Evolutionary conservation across 345 rosid genomes (phyloP), one percentile per base, ranked within the genome.

Genomic region (Ailanthus altissimus): DNA sequence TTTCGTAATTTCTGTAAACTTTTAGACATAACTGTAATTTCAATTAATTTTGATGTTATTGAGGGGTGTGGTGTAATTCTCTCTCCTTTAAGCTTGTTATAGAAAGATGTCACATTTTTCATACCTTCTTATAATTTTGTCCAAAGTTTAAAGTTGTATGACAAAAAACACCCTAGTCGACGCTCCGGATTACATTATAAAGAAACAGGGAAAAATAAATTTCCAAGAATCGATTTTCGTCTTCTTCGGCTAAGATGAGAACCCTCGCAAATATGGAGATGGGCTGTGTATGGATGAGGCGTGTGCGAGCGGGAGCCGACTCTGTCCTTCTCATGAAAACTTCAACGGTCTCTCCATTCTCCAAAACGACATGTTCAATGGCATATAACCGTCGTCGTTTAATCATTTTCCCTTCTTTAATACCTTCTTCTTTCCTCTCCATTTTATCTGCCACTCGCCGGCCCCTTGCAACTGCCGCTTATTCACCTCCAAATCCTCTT

Each of bases 261-360:
- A 80, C 45, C 46, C 3, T 38, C 21, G 23, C 46, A 40, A 9
- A 32, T 4, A 28, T 84, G 88, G 88, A 83, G 86, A 81, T 78
- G 71, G 85, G 88, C 4, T 54, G 88, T 50, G 8, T 76, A 79
- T 84, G 90, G 90, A 80, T 80, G 86, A 84, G 85, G 78, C 83
- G 84, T 23, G 72, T 82, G 45, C 79, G 78, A 51, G 40, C 67
- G 23, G 74, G 79, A 72, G 16, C 81, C 13, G 69, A 42, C 73
- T 67, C 78, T 38, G 66, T 74, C 49, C 67, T 67, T 23, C 74
- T 67, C 14, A 40, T 43, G 21, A 77, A 36, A 57, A 73, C 84
- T 67, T 49, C 85, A 11, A 28, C 56, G 23, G 58, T 68, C 46
- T 57, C 38, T 47, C 18, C 81, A 11, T 75, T 47, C 32, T 28